These are phyloP conservation scores for Ophiocordyceps camponoti-leonardi DNA, from an alignment of 2,329 filamentous ascomycete genomes.

Conservation along the genomic window DNA sequence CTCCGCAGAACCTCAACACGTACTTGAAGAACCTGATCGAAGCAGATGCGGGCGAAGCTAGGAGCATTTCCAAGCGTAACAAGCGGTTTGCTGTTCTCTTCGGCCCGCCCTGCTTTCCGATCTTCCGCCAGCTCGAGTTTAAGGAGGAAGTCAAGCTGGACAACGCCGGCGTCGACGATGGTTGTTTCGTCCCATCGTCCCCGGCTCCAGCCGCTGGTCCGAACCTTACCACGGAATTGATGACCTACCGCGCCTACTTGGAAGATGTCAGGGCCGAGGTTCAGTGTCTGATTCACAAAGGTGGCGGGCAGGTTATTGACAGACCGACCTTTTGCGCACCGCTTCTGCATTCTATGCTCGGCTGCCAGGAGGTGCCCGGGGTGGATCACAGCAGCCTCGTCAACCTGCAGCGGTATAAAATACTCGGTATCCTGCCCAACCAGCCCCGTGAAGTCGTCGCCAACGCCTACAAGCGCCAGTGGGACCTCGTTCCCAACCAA, in stretches of 20 bases:
- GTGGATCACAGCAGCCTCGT: constrained; percentile 11
- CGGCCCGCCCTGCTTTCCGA: constrained; percentile 27
- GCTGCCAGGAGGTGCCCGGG: constrained; percentile 13
- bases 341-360: constrained; percentile 14
- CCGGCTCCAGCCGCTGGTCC: constrained; percentile 16
- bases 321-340: constrained; percentile 12
- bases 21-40: constrained; percentile 34
- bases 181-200: constrained; percentile 16
- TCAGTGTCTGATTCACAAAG: constrained; percentile 22
- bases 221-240: constrained; percentile 17
- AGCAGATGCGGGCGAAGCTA: constrained; percentile 14
- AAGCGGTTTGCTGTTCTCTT: constrained; percentile 38
- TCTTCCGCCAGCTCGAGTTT: constrained; percentile 34
- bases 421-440: constrained; percentile 19
- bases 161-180: constrained; percentile 21
- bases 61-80: constrained; percentile 37
- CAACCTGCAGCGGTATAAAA: constrained; percentile 15
- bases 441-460: constrained; percentile 17
- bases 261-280: constrained; percentile 32
- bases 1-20: constrained; percentile 27
- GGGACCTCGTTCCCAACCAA: constrained; percentile 16
- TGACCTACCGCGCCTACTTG: constrained; percentile 27
- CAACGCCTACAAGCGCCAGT: constrained; percentile 23
- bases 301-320: constrained; percentile 12
- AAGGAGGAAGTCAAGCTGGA: constrained; percentile 18